These are phyloP conservation scores for Candida succiphila DNA, from an alignment of 805 yeast species.

Conservation along the genomic window DNA sequence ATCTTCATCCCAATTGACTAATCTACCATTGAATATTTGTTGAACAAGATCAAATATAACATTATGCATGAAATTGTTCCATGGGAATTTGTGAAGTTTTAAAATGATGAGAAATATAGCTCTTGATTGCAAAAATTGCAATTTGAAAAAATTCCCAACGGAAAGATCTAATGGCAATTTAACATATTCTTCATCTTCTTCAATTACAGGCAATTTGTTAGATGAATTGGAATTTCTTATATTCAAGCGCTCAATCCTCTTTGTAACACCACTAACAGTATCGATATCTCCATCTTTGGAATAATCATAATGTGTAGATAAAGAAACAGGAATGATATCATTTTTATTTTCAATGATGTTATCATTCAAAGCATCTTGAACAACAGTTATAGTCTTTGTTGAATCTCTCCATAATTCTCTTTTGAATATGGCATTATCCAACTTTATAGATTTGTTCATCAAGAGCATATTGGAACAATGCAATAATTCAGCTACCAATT, in stretches of 20 bases:
- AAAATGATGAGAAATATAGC: constrained; percentile 53
- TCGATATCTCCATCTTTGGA: background rate
- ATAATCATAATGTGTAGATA: background rate
- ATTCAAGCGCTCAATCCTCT: background rate
- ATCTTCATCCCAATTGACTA: constrained; percentile 27
- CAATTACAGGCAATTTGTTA: background rate
- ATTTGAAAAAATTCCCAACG: constrained; percentile 80
- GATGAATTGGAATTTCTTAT: background rate
- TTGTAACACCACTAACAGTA: background rate
- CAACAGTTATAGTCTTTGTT: constrained; percentile 29
- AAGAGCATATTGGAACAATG: constrained; percentile 95
- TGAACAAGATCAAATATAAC: constrained; percentile 94
- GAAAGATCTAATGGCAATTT: constrained; percentile 19
- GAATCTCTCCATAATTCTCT: constrained; percentile 64
- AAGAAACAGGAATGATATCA: constrained; percentile 1
- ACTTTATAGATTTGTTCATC: constrained; percentile 63
- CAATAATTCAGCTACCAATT: constrained; percentile 81
- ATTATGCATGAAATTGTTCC: constrained; percentile 96
- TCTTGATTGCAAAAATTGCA: constrained; percentile 60
- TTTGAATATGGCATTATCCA: constrained; percentile 50
- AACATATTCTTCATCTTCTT: constrained; percentile 9
- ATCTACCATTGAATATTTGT: constrained; percentile 75
- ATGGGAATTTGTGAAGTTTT: constrained; percentile 74
- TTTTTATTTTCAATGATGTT: constrained; percentile 16
- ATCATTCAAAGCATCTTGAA: constrained; percentile 24